Evolutionary conservation across 108 stramenopile genomes (phyloP), one percentile per base, ranked within the genome.

Genomic region (Seminavis robusta): DNA sequence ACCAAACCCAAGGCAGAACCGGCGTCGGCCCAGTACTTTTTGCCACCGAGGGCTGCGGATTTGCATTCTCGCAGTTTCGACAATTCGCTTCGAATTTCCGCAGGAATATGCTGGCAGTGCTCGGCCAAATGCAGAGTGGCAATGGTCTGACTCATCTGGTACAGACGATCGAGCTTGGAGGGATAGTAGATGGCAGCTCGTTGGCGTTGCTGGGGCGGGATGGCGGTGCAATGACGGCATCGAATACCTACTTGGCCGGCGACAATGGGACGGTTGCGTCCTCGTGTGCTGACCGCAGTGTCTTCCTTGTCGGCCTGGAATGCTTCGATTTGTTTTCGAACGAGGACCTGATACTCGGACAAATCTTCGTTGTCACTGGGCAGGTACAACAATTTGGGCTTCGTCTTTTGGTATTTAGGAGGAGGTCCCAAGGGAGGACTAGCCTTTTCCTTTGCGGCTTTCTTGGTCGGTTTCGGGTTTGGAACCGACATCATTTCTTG

Each of bases 211-310:
- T 40, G 54, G 3, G 39, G 26, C 0, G 56, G 56, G 11, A 69
- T 26, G 8, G 41, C 11, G 3, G 56, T 27, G 38, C 77, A 79
- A 36, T 73, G 52, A 1, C 71, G 53, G 47, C 77, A 79, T 23
- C 77, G 67, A 40, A 79, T 79, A 4, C 77, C 77, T 28, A 79
- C 69, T 42, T 79, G 77, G 0, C 73, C 73, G 11, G 56, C 11
- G 27, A 57, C 31, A 26, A 79, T 51, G 15, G 62, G 72, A 23
- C 46, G 59, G 29, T 74, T 79, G 21, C 77, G 41, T 27, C 77
- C 77, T 36, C 64, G 77, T 1, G 63, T 60, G 13, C n/a, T n/a
- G n/a, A n/a, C n/a, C n/a, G n/a, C n/a, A 27, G 68, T 52, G 31
- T 80, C 74, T 25, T 54, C 60, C 25, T 44, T 29, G 3, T 32